Evolutionary conservation across 2,329 filamentous ascomycete species (phyloP).

Genomic region (Emergomyces pasteurianus): DNA sequence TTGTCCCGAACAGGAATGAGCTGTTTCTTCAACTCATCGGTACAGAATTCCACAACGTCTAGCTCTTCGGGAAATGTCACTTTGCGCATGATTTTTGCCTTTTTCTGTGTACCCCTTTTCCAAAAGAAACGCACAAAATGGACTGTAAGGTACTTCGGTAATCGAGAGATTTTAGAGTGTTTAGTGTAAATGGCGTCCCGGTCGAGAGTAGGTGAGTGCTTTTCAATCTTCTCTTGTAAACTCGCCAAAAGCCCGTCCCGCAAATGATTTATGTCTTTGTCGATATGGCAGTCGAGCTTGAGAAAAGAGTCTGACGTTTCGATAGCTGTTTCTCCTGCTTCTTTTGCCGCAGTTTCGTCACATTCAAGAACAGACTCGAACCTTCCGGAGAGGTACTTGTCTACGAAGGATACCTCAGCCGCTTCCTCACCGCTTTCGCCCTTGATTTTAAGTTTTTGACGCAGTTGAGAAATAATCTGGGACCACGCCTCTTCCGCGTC

Average conservation of each 20-base stretch:
- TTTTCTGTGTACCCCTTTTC: conserved; percentile 91
- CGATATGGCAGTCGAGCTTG: conserved; percentile 95
- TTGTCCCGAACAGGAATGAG: conserved; percentile 91
- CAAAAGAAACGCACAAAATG: conserved; percentile 98
- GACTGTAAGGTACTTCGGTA: conserved; percentile 91
- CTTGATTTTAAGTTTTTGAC: conserved; percentile 61
- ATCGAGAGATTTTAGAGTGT: conserved; percentile 72
- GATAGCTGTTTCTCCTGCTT: conserved; percentile 59
- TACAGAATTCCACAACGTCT: conserved; percentile 89
- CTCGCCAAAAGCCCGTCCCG: conserved; percentile 75
- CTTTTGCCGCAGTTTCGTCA: conserved; percentile 66
- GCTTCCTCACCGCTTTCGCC: conserved; percentile 25
- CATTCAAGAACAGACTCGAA: conserved; percentile 71
- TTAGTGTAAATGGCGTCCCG: conserved; percentile 81
- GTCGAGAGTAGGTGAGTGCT: conserved; percentile 64
- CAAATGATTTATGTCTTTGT: conserved; percentile 73
- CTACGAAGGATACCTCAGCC: conserved; percentile 60
- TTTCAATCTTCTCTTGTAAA: conserved; percentile 81
- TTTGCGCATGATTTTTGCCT: conserved; percentile 99
- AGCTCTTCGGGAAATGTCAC: conserved; percentile 91
- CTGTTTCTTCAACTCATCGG: conserved; percentile 70
- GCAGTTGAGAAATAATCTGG: conserved; percentile 76
- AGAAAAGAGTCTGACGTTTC: conserved; percentile 63
- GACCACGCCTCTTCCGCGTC: conserved; percentile 98
- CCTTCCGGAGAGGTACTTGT: conserved; percentile 77